These are phyloP conservation scores for Ceratorhiza oryzae-sativae DNA, from an alignment of 1,284 basidiomycete species.

Conservation along the genomic window DNA sequence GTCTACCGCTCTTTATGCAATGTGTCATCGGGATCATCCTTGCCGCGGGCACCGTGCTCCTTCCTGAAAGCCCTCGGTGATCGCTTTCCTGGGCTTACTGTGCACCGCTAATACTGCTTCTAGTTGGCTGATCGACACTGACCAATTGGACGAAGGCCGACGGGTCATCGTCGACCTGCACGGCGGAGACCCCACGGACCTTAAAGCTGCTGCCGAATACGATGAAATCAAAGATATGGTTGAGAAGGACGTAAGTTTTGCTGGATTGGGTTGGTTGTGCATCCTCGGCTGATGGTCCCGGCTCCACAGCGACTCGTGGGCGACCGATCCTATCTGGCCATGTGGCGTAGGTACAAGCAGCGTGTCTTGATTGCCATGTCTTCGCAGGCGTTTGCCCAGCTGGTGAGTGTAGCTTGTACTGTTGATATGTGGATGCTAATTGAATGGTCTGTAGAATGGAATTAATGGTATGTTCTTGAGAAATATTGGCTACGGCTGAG, in stretches of 20 bases:
- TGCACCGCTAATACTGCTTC: background rate
- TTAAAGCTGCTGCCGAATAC: conserved; percentile 82
- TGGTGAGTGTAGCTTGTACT: conserved; percentile 60
- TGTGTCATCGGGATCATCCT: conserved; percentile 88
- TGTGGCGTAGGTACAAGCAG: conserved; percentile 90
- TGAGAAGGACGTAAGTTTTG: conserved; percentile 70
- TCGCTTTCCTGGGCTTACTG: conserved; percentile 42
- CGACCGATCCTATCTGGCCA: conserved; percentile 82
- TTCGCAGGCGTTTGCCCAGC: conserved; percentile 93
- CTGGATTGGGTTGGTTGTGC: background rate
- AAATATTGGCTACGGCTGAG: background rate
- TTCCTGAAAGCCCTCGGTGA: conserved; percentile 92
- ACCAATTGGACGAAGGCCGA: conserved; percentile 86
- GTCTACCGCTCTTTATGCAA: conserved; percentile 85
- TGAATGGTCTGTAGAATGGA: conserved; percentile 66
- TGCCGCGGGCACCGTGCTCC: conserved; percentile 80
- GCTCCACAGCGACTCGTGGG: conserved; percentile 66
- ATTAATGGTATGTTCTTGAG: conserved; percentile 72
- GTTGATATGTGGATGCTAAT: background rate
- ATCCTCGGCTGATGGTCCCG: background rate
- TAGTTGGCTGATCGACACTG: conserved; percentile 92
- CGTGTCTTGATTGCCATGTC: conserved; percentile 97
- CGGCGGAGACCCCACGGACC: conserved; percentile 79
- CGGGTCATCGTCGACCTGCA: conserved; percentile 90
- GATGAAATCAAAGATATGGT: conserved; percentile 93